Evolutionary conservation across 805 yeast species (phyloP).

Genomic region (Scheffersomyces coipomensis): DNA sequence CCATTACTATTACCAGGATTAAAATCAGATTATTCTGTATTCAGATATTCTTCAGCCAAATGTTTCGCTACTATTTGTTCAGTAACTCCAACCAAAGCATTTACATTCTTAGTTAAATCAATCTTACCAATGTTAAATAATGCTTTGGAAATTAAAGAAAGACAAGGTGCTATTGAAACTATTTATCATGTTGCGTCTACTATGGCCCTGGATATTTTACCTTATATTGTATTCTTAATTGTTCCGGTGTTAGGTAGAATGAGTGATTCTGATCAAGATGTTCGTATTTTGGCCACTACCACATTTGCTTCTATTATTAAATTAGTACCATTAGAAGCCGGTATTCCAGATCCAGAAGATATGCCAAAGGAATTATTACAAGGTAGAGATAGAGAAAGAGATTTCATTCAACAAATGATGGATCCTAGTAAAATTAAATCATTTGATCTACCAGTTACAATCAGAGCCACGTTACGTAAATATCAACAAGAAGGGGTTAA

Average conservation of each 20-base stretch:
- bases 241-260: constrained; percentile 96
- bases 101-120: constrained; percentile 74
- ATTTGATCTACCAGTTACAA: constrained; percentile 84
- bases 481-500: constrained; percentile 99
- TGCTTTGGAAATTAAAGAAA: constrained; percentile 62
- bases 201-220: constrained; percentile 88
- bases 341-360: constrained; percentile 92
- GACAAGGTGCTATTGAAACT: constrained; percentile 95
- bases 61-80: constrained; percentile 80
- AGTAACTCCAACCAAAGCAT: constrained; percentile 64
- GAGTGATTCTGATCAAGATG: constrained; percentile 91
- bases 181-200: constrained; percentile 78
- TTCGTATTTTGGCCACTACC: constrained; percentile 88
- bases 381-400: constrained; percentile 92
- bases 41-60: constrained; percentile 87
- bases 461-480: constrained; percentile 87
- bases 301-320: constrained; percentile 96
- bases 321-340: constrained; percentile 94
- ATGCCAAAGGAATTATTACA: constrained; percentile 79
- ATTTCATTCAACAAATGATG: constrained; percentile 96
- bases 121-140: constrained; percentile 79
- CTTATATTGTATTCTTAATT: constrained; percentile 91
- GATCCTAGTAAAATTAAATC: constrained; percentile 89
- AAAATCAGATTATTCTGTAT: constrained; percentile 71
- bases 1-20: constrained; percentile 51